A percentile compares a stretch with the other conserved stretches of the same genome.
These are phyloP conservation scores for Vitis labrusca DNA, from an alignment of 164 flowering plant species.

Conservation along the genomic window DNA sequence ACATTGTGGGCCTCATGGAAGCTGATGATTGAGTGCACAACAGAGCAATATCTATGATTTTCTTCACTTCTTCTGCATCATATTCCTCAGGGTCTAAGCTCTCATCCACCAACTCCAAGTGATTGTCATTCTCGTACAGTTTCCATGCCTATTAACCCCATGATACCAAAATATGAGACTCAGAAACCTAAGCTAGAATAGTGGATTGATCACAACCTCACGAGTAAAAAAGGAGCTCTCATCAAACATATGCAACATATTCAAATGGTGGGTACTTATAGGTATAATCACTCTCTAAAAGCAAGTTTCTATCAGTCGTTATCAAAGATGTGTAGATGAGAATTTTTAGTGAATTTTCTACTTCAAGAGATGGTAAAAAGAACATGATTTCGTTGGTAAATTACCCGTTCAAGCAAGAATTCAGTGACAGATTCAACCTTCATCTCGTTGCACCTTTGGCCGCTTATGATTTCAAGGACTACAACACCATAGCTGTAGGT, in stretches of 20 bases:
- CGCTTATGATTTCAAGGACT: slow-evolving; percentile 58
- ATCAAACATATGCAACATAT: too few relatives aligned
- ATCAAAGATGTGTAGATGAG: too few relatives aligned
- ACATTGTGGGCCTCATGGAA: slow-evolving; percentile 52
- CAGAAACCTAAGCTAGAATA: background rate
- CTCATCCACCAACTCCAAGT: slow-evolving; percentile 38
- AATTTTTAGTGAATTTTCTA: too few relatives aligned
- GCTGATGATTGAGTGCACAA: slow-evolving; percentile 41
- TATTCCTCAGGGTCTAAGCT: slow-evolving; percentile 31
- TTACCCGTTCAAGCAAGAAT: slow-evolving; percentile 59
- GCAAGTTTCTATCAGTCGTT: too few relatives aligned
- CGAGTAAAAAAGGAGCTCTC: too few relatives aligned
- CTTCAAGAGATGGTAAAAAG: too few relatives aligned
- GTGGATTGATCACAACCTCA: too few relatives aligned
- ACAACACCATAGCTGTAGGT: slow-evolving; percentile 60
- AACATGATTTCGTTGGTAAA: background rate
- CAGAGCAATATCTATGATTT: slow-evolving; percentile 38
- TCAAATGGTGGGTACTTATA: too few relatives aligned
- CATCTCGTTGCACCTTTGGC: slow-evolving; percentile 40
- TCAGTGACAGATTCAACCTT: slow-evolving; percentile 25
- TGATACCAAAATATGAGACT: background rate
- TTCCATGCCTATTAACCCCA: slow-evolving; percentile 37
- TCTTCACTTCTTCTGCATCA: slow-evolving; percentile 30
- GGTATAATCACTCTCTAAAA: too few relatives aligned
- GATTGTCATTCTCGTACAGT: slow-evolving; percentile 31